phyloP scores from a whole-genome alignment of 108 stramenopile species.

The Skeletonema tropicum region DNA sequence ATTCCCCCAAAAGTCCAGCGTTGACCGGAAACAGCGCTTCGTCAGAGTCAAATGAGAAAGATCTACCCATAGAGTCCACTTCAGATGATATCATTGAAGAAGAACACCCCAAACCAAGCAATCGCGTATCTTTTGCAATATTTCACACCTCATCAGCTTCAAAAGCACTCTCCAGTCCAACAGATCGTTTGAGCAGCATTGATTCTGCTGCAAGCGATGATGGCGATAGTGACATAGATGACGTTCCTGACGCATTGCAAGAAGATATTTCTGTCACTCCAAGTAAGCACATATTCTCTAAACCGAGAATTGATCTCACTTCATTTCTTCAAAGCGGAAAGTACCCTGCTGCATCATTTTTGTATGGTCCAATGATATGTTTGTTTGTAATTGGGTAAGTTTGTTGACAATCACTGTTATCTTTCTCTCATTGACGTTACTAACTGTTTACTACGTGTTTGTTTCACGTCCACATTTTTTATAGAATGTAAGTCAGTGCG shows the following conservation, averaged over 20 bases:
- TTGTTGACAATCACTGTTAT: not conserved
- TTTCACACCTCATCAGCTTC: not conserved
- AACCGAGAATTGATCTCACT: constrained; percentile 16
- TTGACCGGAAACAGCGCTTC: not conserved
- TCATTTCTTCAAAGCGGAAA: constrained; percentile 19
- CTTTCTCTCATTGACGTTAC: not conserved
- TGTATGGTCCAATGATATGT: constrained; percentile 45
- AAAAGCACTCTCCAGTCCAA: not conserved
- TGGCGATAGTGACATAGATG: constrained; percentile 45
- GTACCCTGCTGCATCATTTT: constrained; percentile 34
- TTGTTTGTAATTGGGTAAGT: constrained; percentile 36
- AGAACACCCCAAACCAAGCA: not conserved
- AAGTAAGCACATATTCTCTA: constrained; percentile 6
- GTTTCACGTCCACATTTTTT: not conserved
- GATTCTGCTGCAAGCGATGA: constrained; percentile 29
- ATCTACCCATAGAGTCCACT: not conserved
- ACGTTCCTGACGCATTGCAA: constrained; percentile 34
- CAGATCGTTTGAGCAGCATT: not conserved
- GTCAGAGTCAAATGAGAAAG: not conserved
- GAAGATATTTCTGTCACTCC: not conserved
- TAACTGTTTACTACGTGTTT: not conserved
- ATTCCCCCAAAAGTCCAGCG: not conserved
- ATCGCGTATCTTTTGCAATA: not conserved
- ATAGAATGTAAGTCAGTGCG: constrained; percentile 24
- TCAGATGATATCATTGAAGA: not conserved